These are phyloP conservation scores for Neurospora sp. DNA, from an alignment of 495 filamentous ascomycete species.

Conservation along the genomic window DNA sequence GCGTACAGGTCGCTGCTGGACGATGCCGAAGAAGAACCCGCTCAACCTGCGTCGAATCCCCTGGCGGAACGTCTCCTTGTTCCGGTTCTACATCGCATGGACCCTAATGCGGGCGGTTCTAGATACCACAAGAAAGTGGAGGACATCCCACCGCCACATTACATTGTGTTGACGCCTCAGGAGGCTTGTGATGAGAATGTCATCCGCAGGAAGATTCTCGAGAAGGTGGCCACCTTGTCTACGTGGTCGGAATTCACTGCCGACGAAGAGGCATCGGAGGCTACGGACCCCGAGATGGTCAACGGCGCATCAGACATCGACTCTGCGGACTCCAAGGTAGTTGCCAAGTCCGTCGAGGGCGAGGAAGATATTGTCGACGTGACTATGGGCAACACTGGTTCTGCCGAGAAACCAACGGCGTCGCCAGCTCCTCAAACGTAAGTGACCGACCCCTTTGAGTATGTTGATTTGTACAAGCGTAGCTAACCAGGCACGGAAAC, in stretches of 20 bases:
- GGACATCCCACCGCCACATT: slow-evolving; percentile 32
- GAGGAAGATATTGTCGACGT: slow-evolving; percentile 90
- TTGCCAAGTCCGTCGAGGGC: slow-evolving; percentile 68
- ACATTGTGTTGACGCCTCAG: slow-evolving; percentile 38
- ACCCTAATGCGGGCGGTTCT: slow-evolving; percentile 4
- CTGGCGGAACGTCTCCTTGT: slow-evolving; percentile 64
- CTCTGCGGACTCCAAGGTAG: slow-evolving; percentile 58
- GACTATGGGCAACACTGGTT: slow-evolving; percentile 59
- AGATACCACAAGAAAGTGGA: slow-evolving; percentile 14
- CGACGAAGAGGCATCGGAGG: slow-evolving; percentile 41
- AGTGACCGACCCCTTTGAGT: neutral
- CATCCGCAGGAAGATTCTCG: slow-evolving; percentile 41
- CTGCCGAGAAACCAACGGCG: slow-evolving; percentile 8
- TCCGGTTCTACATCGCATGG: slow-evolving; percentile 60
- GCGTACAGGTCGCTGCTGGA: slow-evolving; percentile 31
- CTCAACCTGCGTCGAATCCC: slow-evolving; percentile 49
- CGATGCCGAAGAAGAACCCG: slow-evolving; percentile 47
- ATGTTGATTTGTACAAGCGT: neutral
- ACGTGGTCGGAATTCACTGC: slow-evolving; percentile 31
- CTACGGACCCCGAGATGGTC: slow-evolving; percentile 57
- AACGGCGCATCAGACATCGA: slow-evolving; percentile 64
- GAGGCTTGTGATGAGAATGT: slow-evolving; percentile 40
- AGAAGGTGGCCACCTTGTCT: slow-evolving; percentile 36
- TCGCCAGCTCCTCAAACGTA: slow-evolving; percentile 8
- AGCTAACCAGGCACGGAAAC: slow-evolving; percentile 1